A percentile compares a stretch with the other conserved stretches of the same genome.
Conservation (phyloP, 129 eudicot species). For the Flaveria trinervia region DNA sequence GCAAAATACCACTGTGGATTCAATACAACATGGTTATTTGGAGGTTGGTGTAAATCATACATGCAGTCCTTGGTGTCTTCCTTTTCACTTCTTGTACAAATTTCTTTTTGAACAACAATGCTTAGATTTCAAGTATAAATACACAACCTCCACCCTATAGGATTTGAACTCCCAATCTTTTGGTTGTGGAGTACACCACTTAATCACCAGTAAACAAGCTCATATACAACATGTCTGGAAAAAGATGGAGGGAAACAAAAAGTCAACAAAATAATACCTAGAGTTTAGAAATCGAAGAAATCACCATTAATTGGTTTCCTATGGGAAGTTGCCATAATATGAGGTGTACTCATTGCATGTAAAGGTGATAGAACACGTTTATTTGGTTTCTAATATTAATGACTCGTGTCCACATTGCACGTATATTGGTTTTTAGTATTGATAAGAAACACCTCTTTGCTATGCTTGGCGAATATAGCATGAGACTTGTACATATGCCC, state of each 20-base stretch:
- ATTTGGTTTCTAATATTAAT: background rate
- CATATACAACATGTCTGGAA: background rate
- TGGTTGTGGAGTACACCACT: too few relatives aligned
- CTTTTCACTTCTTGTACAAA: background rate
- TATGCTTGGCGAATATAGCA: background rate
- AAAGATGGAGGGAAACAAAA: background rate
- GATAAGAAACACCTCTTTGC: background rate
- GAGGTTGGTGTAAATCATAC: background rate
- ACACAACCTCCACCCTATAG: too few relatives aligned
- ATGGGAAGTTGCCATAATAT: background rate
- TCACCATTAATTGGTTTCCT: background rate
- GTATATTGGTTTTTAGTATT: background rate
- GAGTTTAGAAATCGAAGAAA: background rate
- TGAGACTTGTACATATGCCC: background rate
- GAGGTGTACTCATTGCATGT: background rate
- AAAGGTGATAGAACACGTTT: background rate
- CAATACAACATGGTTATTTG: constrained; percentile 7
- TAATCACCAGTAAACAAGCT: background rate
- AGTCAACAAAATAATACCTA: background rate
- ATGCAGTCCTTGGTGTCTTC: background rate
- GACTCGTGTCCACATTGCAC: background rate
- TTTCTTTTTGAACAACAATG: background rate
- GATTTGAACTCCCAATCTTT: too few relatives aligned
- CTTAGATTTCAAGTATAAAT: too few relatives aligned
- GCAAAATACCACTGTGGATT: background rate